Percentiles rank a stretch among this genome's conserved stretches.
Conservation (phyloP, 2,329 filamentous ascomycete species). For the Colletotrichum siamense region DNA sequence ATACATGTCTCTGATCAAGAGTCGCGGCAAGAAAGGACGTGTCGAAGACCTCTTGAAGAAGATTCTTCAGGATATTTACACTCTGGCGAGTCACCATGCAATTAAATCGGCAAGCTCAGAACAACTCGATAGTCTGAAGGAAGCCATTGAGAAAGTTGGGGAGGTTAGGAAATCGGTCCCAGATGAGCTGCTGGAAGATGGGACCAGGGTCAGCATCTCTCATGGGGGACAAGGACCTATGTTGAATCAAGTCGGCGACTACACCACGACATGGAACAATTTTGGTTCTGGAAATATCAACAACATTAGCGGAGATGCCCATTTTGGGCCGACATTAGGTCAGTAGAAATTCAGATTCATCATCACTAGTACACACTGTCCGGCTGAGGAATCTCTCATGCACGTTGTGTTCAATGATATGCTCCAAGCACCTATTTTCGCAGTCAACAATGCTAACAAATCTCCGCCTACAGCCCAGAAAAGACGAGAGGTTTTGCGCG, state of each 20-base stretch:
- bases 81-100: background rate
- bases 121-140: background rate
- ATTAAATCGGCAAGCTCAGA: background rate
- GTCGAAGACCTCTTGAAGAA: background rate
- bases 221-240: background rate
- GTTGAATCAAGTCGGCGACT: too few relatives aligned
- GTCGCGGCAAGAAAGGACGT: background rate
- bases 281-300: too few relatives aligned
- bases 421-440: too few relatives aligned
- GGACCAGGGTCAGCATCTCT: background rate
- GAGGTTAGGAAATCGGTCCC: background rate
- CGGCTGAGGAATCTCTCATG: too few relatives aligned
- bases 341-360: too few relatives aligned
- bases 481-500: fast-evolving
- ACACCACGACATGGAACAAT: too few relatives aligned
- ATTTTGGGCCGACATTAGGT: too few relatives aligned
- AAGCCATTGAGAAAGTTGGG: background rate
- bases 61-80: background rate
- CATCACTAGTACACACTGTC: too few relatives aligned
- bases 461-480: too few relatives aligned
- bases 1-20: background rate
- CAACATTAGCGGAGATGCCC: too few relatives aligned
- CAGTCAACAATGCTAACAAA: too few relatives aligned
- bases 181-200: background rate
- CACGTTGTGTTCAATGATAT: too few relatives aligned